These are phyloP conservation scores for Penicillium sp. DNA, from an alignment of 2,329 filamentous ascomycete genomes.

Conservation along the genomic window DNA sequence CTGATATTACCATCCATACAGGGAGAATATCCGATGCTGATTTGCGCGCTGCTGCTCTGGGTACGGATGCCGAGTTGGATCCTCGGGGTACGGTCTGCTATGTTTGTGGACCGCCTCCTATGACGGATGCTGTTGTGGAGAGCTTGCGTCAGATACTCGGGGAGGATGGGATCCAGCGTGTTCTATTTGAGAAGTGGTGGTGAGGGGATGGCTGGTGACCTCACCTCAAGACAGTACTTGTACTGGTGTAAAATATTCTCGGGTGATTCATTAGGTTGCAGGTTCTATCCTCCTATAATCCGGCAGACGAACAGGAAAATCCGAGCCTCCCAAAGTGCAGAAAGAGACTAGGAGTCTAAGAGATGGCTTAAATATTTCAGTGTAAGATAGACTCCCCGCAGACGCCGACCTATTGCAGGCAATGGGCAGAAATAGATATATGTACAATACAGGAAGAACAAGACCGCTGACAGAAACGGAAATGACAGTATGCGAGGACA, in stretches of 20 bases:
- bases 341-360: slow-evolving; percentile 6
- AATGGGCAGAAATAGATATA: slow-evolving; percentile 17
- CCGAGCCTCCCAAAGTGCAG: not conserved
- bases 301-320: not conserved
- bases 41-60: slow-evolving; percentile 31
- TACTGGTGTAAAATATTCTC: not conserved
- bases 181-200: slow-evolving; percentile 65
- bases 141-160: slow-evolving; percentile 38
- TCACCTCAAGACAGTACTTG: not conserved
- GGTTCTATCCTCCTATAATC: not conserved
- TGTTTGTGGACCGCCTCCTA: slow-evolving; percentile 63
- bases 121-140: slow-evolving; percentile 64
- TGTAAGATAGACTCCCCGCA: slow-evolving; percentile 15
- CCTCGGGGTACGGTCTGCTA: slow-evolving; percentile 54
- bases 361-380: slow-evolving; percentile 19
- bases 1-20: slow-evolving; percentile 28
- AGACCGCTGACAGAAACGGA: slow-evolving; percentile 4
- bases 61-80: slow-evolving; percentile 28
- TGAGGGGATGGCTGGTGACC: slow-evolving; percentile 30
- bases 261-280: not conserved
- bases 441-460: slow-evolving; percentile 18
- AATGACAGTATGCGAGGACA: slow-evolving; percentile 19
- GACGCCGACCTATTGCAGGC: slow-evolving; percentile 24
- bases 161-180: slow-evolving; percentile 44
- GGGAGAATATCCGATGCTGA: slow-evolving; percentile 39